Conservation (phyloP, 1,139 yeast genomes). For the Pichia sp. region DNA sequence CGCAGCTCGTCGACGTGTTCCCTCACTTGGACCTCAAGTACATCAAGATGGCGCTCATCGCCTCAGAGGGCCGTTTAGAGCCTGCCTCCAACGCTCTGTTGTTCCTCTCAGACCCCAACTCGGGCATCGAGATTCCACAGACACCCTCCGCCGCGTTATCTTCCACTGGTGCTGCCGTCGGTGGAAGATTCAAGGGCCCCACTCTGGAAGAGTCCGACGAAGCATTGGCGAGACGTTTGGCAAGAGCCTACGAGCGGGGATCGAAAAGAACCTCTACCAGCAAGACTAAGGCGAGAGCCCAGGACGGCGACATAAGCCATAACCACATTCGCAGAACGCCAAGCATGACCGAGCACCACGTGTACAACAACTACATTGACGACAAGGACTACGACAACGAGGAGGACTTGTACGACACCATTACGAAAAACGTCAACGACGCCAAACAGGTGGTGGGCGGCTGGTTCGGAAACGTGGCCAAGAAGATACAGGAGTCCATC, state of each 20-base stretch:
- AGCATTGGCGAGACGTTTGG: conserved; percentile 73
- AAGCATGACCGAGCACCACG: conserved; percentile 15
- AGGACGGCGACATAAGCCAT: background rate
- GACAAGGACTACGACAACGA: conserved; percentile 37
- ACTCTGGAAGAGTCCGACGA: conserved; percentile 62
- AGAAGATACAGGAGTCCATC: conserved; percentile 43
- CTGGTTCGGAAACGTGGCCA: conserved; percentile 76
- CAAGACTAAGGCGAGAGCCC: background rate
- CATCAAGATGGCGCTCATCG: conserved; percentile 76
- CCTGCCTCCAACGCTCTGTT: conserved; percentile 86
- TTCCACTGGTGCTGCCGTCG: background rate
- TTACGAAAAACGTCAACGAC: conserved; percentile 76
- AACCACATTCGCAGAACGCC: background rate
- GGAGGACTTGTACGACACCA: conserved; percentile 58
- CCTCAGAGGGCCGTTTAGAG: conserved; percentile 75
- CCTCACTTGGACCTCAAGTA: conserved; percentile 69
- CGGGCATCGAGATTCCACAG: conserved; percentile 57
- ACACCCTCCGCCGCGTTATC: background rate
- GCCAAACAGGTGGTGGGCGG: conserved; percentile 74
- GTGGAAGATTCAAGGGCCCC: too few species aligned
- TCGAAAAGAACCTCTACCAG: conserved; percentile 17
- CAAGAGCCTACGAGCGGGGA: conserved; percentile 56
- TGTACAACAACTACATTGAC: conserved; percentile 23
- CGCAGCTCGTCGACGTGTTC: conserved; percentile 72
- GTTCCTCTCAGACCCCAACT: conserved; percentile 73